A percentile compares a stretch with the other conserved stretches of the same genome.
phyloP scores from a whole-genome alignment of 805 yeast species.

The Brettanomyces anomalus region DNA sequence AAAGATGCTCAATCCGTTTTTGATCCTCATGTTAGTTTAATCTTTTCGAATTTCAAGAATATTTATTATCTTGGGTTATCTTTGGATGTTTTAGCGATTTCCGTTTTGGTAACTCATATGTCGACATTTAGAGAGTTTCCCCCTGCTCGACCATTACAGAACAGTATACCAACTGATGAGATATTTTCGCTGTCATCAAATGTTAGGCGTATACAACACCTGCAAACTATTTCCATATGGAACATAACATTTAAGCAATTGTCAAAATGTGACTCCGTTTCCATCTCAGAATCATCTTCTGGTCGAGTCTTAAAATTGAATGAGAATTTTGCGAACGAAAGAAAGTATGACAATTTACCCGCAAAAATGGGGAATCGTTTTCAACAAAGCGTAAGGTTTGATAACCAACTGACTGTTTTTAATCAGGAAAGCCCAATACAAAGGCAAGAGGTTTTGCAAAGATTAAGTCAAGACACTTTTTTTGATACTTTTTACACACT shows the following conservation, averaged over 20 bases:
- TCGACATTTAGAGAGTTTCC: no score
- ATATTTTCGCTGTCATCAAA: constrained; percentile 3
- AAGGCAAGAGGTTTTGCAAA: constrained; percentile 22
- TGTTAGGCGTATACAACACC: constrained; percentile 19
- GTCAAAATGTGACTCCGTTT: no score
- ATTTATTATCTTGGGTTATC: no score
- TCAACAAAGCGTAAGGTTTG: background rate
- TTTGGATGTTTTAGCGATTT: no score
- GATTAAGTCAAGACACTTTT: constrained; percentile 19
- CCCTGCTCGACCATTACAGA: no score
- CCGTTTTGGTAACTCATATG: no score
- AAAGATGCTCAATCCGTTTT: no score
- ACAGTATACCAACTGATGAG: no score
- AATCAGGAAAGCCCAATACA: constrained; percentile 12
- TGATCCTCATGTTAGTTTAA: no score
- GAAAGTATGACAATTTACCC: background rate
- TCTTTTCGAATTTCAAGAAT: no score
- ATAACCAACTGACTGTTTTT: constrained; percentile 2
- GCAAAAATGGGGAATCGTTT: background rate
- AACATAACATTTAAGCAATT: background rate
- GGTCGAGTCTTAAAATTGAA: background rate
- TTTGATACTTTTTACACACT: constrained; percentile 29
- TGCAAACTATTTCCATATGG: constrained; percentile 9
- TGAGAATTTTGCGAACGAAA: background rate
- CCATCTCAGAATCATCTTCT: background rate